Base-by-base conservation (phyloP, 2,329 filamentous ascomycete species). In the Ophiostoma novo-ulmi region DNA sequence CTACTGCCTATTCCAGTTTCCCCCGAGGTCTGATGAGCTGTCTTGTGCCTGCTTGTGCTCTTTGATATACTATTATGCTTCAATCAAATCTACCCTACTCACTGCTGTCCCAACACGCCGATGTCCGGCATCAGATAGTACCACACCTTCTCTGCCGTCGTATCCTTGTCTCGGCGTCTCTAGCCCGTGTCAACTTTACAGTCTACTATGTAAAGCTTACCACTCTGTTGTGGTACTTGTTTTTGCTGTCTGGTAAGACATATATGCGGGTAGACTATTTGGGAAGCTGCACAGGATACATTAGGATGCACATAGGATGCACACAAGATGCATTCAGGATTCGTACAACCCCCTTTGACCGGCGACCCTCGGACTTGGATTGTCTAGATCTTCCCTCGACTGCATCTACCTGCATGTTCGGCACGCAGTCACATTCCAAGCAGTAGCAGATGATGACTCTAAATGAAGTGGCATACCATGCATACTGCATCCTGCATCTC, bases 101-200 rank as follows among this genome's bases (percentile, higher is more conserved):
- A 58, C 52, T 58, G n/a, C 13, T 22, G 52, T 58, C 52, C 52
- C 52, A 8, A 58, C 52, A 58, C 52, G 52, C 52, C 52, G 52
- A 58, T 58, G 52, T 58, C 52, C 52, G 52, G 52, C 52, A 58
- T 58, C 52, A 26, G 13, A 58, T 58, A 58, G n/a, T 10, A 26
- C 52, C 52, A 58, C 52, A 58, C 52, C 22, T 58, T 26, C 3
- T 8, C 52, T 58, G 52, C 52, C 52, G 52, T 58, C n/a, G 52
- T 58, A 31, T 58, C 11, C n/a, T 17, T 58, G 52, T 58, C n/a
- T 58, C 52, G 52, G 52, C 52, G 52, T 14, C 52, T 26, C 13
- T 58, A 5, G 26, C 52, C 52, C 22, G 52, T 58, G 52, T 26
- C n/a, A 13, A 26, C 52, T 22, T 22, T 31, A 31, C 31, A 31